Evolutionary conservation across 2,329 filamentous ascomycete genomes (phyloP).

Genomic region (Talaromyces sp.): DNA sequence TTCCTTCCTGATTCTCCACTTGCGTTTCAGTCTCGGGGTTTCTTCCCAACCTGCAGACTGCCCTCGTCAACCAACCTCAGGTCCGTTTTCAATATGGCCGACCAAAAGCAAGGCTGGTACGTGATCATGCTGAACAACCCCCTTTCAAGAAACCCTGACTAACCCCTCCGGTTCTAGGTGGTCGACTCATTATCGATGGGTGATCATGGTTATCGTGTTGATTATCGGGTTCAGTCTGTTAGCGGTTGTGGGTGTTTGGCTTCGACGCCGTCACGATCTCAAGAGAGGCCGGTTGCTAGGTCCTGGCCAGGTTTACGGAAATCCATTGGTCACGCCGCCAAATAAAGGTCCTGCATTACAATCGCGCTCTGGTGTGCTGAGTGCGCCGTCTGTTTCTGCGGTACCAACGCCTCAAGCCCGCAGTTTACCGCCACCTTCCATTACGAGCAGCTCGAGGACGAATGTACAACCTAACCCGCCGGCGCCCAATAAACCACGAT

Average conservation of each 20-base stretch:
- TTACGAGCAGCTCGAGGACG: conserved; percentile 35
- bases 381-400: conserved; percentile 9
- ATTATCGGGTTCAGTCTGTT: conserved; percentile 68
- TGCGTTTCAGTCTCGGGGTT: too few species aligned
- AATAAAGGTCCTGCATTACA: conserved; percentile 18
- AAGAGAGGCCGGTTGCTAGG: conserved; percentile 48
- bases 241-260: conserved; percentile 68
- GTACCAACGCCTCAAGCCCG: not conserved
- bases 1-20: too few species aligned
- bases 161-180: conserved; percentile 16
- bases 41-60: too few species aligned
- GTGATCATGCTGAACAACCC: too few species aligned
- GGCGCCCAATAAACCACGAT: conserved; percentile 11
- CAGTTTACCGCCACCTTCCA: conserved; percentile 17
- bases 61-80: too few species aligned
- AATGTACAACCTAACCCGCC: conserved; percentile 20
- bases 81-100: too few species aligned
- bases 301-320: conserved; percentile 27
- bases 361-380: conserved; percentile 18
- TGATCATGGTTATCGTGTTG: conserved; percentile 77
- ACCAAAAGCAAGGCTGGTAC: too few species aligned
- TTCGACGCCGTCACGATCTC: conserved; percentile 73
- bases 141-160: too few species aligned
- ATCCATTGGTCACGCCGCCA: conserved; percentile 9
- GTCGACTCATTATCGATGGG: conserved; percentile 73